phyloP scores from a whole-genome alignment of 1,284 basidiomycete genomes.

The Abortiporus biennis region DNA sequence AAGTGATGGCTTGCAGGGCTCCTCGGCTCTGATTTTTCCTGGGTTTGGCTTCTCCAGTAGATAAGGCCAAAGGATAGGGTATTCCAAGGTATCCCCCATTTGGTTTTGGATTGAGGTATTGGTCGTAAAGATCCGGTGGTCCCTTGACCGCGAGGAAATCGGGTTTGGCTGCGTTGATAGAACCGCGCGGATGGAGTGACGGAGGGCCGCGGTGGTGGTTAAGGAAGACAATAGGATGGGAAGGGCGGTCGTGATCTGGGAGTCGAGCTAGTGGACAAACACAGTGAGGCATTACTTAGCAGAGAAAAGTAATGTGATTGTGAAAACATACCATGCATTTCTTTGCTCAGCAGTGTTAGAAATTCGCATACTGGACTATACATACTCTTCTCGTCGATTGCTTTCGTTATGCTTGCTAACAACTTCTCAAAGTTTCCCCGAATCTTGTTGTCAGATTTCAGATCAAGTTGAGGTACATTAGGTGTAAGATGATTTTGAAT shows the following conservation, averaged over 20 bases:
- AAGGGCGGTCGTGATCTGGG: not conserved
- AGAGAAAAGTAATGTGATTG: not conserved
- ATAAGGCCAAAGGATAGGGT: too few relatives aligned
- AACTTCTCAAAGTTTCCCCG: too few relatives aligned
- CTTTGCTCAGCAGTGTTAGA: not conserved
- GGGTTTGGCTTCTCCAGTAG: too few relatives aligned
- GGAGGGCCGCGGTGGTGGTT: slow-evolving; percentile 4
- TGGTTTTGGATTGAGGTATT: too few relatives aligned
- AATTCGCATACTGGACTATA: not conserved
- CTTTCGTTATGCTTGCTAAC: not conserved
- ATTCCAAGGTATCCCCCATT: too few relatives aligned
- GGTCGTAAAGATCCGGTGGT: too few relatives aligned
- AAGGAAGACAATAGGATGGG: slow-evolving; percentile 2
- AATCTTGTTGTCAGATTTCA: too few relatives aligned
- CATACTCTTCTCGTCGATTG: not conserved
- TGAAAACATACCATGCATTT: not conserved
- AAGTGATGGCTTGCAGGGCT: slow-evolving; percentile 3
- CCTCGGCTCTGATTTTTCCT: too few relatives aligned
- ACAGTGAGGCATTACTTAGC: slow-evolving; percentile 1
- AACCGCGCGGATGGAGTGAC: too few relatives aligned
- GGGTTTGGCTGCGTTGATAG: too few relatives aligned
- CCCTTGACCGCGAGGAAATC: too few relatives aligned
- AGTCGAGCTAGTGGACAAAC: not conserved
- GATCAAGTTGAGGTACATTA: too few relatives aligned
- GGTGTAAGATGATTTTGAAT: not conserved